These are phyloP conservation scores for Isoetes engelmannii DNA, from an alignment of 83 land plant genomes.

Conservation along the genomic window DNA sequence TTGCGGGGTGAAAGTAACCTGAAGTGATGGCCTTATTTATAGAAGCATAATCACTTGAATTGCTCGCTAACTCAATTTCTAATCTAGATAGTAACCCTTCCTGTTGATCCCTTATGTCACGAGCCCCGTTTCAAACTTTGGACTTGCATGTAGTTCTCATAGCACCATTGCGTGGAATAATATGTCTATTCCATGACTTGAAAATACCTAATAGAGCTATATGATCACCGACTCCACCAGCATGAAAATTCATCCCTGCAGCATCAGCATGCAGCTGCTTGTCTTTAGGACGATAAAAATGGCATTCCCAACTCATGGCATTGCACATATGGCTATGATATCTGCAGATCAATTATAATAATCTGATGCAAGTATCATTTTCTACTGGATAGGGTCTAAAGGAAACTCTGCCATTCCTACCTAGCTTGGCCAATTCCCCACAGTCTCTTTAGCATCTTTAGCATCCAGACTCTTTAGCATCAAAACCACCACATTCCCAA, in stretches of 20 bases:
- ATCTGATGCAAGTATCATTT: conserved; percentile 93
- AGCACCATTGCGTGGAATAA: conserved; percentile 94
- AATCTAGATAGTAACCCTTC: conserved; percentile 89
- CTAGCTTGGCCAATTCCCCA: conserved; percentile 86
- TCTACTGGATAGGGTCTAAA: conserved; percentile 95
- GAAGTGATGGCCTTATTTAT: conserved; percentile 86
- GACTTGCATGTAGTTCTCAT: conserved; percentile 96
- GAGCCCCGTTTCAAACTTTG: conserved; percentile 96
- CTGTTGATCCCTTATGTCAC: conserved; percentile 90
- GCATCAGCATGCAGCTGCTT: conserved; percentile 99
- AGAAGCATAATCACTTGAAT: conserved; percentile 59
- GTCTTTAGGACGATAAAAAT: conserved; percentile 98
- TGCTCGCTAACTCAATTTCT: conserved; percentile 74
- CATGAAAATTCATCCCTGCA: conserved; percentile 89
- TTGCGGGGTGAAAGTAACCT: conserved; percentile 85
- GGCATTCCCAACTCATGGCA: conserved; percentile 88
- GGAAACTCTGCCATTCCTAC: conserved; percentile 98
- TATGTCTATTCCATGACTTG: conserved; percentile 93
- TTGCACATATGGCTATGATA: conserved; percentile 73
- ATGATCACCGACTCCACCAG: conserved; percentile 95
- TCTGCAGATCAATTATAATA: conserved; percentile 86
- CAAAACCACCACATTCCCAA: conserved; percentile 88
- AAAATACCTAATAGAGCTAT: conserved; percentile 86
- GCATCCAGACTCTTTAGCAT: conserved; percentile 89
- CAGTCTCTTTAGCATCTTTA: conserved; percentile 69